Percentiles rank a stretch among this genome's conserved stretches.
Conservation (phyloP, 208 protist genomes). For the Angomonas deanei region DNA sequence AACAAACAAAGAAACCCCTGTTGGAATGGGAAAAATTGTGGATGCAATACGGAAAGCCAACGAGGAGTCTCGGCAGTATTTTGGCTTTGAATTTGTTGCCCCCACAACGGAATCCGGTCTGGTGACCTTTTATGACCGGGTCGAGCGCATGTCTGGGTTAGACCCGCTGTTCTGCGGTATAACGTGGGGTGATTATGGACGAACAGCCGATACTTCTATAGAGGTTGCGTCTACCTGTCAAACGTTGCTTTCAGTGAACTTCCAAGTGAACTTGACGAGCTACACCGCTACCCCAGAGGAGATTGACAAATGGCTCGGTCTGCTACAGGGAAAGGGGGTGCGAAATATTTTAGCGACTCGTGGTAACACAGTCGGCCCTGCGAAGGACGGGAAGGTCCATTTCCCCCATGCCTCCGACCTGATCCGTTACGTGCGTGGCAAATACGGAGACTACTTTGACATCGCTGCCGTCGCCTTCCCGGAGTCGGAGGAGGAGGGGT, state of each 20-base stretch:
- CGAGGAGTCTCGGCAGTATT: slow-evolving; percentile 48
- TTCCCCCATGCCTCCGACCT: slow-evolving; percentile 90
- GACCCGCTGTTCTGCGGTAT: slow-evolving; percentile 90
- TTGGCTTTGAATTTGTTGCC: slow-evolving; percentile 92
- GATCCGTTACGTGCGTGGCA: slow-evolving; percentile 80
- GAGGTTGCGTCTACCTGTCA: slow-evolving; percentile 73
- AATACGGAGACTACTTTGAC: slow-evolving; percentile 92
- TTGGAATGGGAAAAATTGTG: slow-evolving; percentile 64
- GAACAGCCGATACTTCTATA: slow-evolving; percentile 70
- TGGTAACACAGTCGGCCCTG: slow-evolving; percentile 9
- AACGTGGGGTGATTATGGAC: slow-evolving; percentile 90
- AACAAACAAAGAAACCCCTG: background rate
- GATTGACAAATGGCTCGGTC: slow-evolving; percentile 55
- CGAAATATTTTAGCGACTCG: slow-evolving; percentile 92
- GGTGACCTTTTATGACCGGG: slow-evolving; percentile 70
- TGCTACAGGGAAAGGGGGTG: slow-evolving; percentile 76
- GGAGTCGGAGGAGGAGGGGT: slow-evolving; percentile 48
- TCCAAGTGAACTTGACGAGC: slow-evolving; percentile 93
- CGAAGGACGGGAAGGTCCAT: background rate
- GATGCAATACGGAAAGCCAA: slow-evolving; percentile 71
- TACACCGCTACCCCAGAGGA: slow-evolving; percentile 62
- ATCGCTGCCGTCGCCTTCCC: slow-evolving; percentile 80
- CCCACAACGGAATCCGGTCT: slow-evolving; percentile 85
- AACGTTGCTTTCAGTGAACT: slow-evolving; percentile 73
- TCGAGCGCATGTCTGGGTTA: slow-evolving; percentile 74